Base-by-base conservation (phyloP, 176 grass and related monocot species). In the Eleusine indica region DNA sequence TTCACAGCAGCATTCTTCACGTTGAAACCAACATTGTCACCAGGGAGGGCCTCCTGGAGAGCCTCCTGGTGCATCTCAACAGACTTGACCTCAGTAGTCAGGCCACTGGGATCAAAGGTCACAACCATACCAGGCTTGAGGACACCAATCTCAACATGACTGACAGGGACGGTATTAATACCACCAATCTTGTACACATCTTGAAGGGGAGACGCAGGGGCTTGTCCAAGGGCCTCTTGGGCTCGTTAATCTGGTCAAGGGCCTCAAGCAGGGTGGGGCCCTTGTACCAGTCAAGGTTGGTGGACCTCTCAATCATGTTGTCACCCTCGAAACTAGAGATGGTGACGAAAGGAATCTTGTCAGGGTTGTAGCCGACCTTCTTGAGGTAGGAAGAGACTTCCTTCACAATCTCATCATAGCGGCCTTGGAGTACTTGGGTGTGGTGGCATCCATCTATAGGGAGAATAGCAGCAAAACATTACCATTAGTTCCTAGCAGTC, bases 11-110 rank as follows among this genome's bases (percentile, higher is more conserved):
- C 89, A 4, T 94, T 97, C 94, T 97, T 94, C 25, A 97, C 94
- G 0, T 97, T 97, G 85, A 97, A 97, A 0, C 91, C 94, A 0
- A 97, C 94, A 4, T 92, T 92, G 87, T 97, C 94, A 82, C 94
- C 91, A 0, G 94, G 94, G 38, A 90, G 68, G 3, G 91, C 94
- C 73, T 94, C 94, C 57, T 70, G 88, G 18, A 94, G 87, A 68
- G 94, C 81, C 84, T 97, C 94, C 0, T 97, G 94, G 86, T 97
- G 94, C 94, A 97, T 94, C 88, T 97, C 92, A 46, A 97, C 92
- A 17, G 94, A 97, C 88, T 97, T 97, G 0, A 94, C 90, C 86
- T 97, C 94, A 76, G 92, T 97, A 0, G 92, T 97, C 74, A 92
- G 81, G 15, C 92, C 94, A 1, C 58, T 87, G 10, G 94, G 94